Conservation (phyloP, 345 rosid genomes). For the Dipteronia dyeriana region DNA sequence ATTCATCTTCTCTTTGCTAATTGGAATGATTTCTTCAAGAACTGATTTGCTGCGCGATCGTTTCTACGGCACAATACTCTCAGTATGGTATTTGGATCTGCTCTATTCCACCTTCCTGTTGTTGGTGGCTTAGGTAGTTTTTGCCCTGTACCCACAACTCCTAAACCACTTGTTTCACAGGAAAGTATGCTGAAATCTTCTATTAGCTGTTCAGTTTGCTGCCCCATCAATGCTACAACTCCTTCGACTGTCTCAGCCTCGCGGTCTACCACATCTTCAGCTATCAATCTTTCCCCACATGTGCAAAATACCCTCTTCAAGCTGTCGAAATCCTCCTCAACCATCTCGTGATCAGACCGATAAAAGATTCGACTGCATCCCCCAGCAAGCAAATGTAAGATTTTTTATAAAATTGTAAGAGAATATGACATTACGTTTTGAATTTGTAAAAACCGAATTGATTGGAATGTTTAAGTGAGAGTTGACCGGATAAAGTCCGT, state of each 20-base stretch:
- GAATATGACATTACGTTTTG: too few species aligned
- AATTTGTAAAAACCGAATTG: too few species aligned
- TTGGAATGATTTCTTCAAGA: slow-evolving; percentile 70
- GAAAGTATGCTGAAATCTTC: slow-evolving; percentile 73
- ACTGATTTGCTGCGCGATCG: slow-evolving; percentile 64
- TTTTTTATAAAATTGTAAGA: too few species aligned
- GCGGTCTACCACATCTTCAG: slow-evolving; percentile 59
- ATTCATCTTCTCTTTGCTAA: slow-evolving; percentile 61
- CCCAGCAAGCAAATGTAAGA: slow-evolving; percentile 84
- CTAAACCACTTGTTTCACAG: slow-evolving; percentile 57
- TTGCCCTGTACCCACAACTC: slow-evolving; percentile 46
- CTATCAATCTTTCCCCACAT: slow-evolving; percentile 75
- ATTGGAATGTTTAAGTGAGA: too few species aligned
- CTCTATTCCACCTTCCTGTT: slow-evolving; percentile 71
- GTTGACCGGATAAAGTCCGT: too few species aligned
- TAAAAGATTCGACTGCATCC: slow-evolving; percentile 59
- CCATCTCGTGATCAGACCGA: slow-evolving; percentile 52
- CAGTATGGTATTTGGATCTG: slow-evolving; percentile 81
- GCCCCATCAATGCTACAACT: slow-evolving; percentile 69
- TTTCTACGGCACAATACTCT: slow-evolving; percentile 81
- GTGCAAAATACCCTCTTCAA: slow-evolving; percentile 66
- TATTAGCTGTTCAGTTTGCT: slow-evolving; percentile 71
- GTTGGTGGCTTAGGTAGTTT: slow-evolving; percentile 81
- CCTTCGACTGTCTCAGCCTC: slow-evolving; percentile 81
- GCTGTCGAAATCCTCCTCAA: slow-evolving; percentile 70